Evolutionary conservation across 352 stramenopile genomes (phyloP).

Genomic region (Phytophthora meadii): DNA sequence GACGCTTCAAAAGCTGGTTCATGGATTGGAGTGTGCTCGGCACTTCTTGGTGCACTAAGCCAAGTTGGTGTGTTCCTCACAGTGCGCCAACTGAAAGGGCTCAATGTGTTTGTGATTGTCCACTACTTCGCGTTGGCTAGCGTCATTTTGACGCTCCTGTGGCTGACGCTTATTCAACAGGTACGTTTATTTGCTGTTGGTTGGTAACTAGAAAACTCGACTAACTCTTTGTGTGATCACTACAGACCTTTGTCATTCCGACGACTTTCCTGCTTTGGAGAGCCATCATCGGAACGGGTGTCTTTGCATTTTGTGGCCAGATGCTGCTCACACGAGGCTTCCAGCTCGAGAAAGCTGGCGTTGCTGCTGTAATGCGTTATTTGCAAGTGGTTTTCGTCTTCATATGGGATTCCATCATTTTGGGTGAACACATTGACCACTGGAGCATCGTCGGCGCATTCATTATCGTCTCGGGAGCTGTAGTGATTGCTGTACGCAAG

Average conservation of each 20-base stretch:
- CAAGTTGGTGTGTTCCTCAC: conserved; percentile 60
- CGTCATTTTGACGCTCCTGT: conserved; percentile 42
- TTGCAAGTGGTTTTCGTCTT: conserved; percentile 76
- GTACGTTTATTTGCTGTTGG: conserved; percentile 16
- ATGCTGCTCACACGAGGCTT: conserved; percentile 71
- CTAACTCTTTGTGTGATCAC: background rate
- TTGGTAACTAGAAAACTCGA: background rate
- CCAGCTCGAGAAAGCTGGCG: conserved; percentile 67
- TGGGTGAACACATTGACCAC: conserved; percentile 58
- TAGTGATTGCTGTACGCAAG: conserved; percentile 55
- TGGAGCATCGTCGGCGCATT: conserved; percentile 63
- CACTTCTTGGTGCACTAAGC: conserved; percentile 43
- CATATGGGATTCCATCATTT: conserved; percentile 59
- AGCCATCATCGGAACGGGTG: conserved; percentile 47
- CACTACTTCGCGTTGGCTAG: conserved; percentile 68
- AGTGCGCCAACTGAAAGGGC: conserved; percentile 49
- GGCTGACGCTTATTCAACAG: conserved; percentile 45
- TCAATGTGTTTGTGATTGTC: conserved; percentile 55
- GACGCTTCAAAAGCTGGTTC: conserved; percentile 22
- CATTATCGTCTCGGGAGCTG: conserved; percentile 59
- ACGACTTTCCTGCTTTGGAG: conserved; percentile 44
- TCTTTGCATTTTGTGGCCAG: conserved; percentile 56
- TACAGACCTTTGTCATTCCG: conserved; percentile 29
- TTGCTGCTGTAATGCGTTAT: conserved; percentile 71
- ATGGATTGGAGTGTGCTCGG: conserved; percentile 41